A percentile compares a stretch with the other conserved stretches of the same genome.
phyloP scores from a whole-genome alignment of 169 alveolate genomes.

The Eimeria nieschulzi region DNA sequence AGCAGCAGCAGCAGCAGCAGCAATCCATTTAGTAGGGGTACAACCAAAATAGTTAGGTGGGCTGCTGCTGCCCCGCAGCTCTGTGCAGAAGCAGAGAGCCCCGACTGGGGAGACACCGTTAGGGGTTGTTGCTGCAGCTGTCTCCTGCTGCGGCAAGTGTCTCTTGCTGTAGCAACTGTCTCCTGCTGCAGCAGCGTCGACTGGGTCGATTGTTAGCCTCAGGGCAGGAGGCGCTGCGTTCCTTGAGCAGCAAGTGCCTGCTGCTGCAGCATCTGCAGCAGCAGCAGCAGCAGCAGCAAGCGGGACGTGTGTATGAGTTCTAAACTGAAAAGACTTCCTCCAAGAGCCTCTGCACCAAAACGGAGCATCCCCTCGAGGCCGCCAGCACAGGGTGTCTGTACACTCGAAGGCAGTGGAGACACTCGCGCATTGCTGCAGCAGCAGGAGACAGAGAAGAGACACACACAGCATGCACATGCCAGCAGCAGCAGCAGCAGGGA shows the following conservation, averaged over 20 bases:
- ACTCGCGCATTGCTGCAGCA: slow-evolving; percentile 14
- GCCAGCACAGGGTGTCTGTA: background rate
- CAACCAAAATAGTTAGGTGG: too few species aligned
- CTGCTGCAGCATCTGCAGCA: background rate
- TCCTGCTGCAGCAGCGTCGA: too few species aligned
- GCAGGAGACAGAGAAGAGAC: background rate
- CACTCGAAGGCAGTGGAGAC: slow-evolving; percentile 13
- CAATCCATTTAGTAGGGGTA: too few species aligned
- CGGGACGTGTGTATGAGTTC: background rate
- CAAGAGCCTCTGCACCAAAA: slow-evolving; percentile 11
- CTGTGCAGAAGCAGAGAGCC: too few species aligned
- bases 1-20: too few species aligned
- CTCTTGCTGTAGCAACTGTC: too few species aligned
- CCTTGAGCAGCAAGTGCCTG: background rate
- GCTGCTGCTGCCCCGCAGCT: too few species aligned
- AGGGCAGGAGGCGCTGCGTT: background rate
- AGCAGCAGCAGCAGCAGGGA: background rate
- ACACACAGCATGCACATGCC: background rate
- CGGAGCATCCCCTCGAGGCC: background rate
- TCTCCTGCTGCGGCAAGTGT: too few species aligned
- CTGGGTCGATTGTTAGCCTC: background rate
- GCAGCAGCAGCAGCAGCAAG: slow-evolving; percentile 16
- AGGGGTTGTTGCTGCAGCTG: too few species aligned
- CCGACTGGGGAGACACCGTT: too few species aligned
- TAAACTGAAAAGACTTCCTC: background rate